phyloP scores from a whole-genome alignment of 257 asterid genomes.

The Jacaranda mimosifolia region DNA sequence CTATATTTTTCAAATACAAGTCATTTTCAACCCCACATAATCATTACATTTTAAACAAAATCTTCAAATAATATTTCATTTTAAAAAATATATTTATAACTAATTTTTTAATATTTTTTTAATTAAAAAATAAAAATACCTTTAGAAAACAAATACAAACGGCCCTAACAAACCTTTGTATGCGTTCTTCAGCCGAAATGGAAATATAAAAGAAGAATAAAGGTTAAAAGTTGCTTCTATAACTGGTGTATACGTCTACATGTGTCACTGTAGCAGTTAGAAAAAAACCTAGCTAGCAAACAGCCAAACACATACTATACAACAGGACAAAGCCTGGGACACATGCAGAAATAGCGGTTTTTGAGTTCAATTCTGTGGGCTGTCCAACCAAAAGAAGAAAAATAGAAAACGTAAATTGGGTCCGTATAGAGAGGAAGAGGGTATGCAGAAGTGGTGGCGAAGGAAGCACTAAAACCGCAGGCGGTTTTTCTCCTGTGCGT shows the following conservation, averaged over 20 bases:
- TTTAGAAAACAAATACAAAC: too few species aligned
- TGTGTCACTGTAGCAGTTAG: neutral
- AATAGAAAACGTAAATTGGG: too few species aligned
- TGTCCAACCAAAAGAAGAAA: neutral
- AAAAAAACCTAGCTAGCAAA: neutral
- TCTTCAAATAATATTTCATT: too few species aligned
- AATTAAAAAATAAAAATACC: too few species aligned
- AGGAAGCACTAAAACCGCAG: neutral
- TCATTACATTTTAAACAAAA: too few species aligned
- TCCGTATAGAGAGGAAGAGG: neutral
- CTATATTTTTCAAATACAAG: too few species aligned
- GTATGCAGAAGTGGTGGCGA: neutral
- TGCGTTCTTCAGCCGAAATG: neutral
- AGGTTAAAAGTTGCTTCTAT: neutral
- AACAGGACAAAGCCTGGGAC: neutral
- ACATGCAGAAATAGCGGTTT: neutral
- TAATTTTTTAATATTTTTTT: too few species aligned
- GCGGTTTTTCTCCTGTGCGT: neutral
- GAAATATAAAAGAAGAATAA: neutral
- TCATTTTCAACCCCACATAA: too few species aligned
- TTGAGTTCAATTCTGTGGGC: conserved; percentile 28
- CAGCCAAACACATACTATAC: conserved; percentile 12
- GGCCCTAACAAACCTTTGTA: too few species aligned
- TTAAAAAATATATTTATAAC: too few species aligned
- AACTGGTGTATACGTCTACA: neutral